These are phyloP conservation scores for Candida mattraensis DNA, from an alignment of 805 yeast species.

Conservation along the genomic window DNA sequence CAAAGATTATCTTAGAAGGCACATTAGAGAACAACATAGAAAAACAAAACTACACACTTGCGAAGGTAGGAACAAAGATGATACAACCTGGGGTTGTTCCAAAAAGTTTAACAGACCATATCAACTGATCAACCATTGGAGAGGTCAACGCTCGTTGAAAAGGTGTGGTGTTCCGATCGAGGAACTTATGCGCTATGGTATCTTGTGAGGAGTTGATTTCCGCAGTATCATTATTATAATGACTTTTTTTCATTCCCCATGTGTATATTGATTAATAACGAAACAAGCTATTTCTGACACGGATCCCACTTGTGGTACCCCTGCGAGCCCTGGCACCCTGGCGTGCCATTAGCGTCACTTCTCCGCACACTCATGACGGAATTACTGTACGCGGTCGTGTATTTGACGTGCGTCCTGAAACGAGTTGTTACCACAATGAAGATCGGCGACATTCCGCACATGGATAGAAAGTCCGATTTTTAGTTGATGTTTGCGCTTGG, in stretches of 20 bases:
- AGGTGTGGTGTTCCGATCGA: conserved; percentile 30
- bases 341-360: no score
- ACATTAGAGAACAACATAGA: conserved; percentile 33
- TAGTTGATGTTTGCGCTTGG: no score
- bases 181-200: conserved; percentile 24
- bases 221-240: no score
- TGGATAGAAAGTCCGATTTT: no score
- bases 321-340: background rate
- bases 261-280: no score
- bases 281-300: no score
- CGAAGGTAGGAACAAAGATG: conserved; percentile 22
- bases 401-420: background rate
- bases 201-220: no score
- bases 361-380: no score
- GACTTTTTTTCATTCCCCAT: no score
- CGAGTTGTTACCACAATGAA: background rate
- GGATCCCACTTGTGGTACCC: background rate
- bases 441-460: no score
- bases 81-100: conserved; percentile 33
- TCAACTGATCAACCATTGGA: conserved; percentile 36
- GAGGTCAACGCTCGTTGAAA: conserved; percentile 31
- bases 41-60: conserved; percentile 28
- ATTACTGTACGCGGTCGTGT: no score
- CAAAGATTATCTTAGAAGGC: conserved; percentile 31
- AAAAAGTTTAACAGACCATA: conserved; percentile 35